These are phyloP conservation scores for Saccharata proteae DNA, from an alignment of 2,329 filamentous ascomycete species.

Conservation along the genomic window DNA sequence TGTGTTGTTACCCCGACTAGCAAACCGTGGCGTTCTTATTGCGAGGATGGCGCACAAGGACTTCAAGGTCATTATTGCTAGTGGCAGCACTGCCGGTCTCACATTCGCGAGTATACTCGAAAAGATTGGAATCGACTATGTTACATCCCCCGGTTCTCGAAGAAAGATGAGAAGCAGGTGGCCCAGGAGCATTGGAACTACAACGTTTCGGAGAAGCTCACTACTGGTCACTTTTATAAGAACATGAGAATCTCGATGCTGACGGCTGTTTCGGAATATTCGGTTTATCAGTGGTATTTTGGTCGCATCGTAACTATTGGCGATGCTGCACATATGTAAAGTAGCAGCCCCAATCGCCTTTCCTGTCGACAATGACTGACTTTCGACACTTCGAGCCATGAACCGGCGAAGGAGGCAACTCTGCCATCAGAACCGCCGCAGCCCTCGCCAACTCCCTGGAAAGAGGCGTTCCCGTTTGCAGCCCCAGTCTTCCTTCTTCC, in stretches of 20 bases:
- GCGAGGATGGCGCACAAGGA: slow-evolving; percentile 3
- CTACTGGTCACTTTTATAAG: slow-evolving; percentile 25
- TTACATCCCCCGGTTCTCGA: slow-evolving; percentile 19
- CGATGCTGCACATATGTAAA: slow-evolving; percentile 32
- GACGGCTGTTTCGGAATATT: slow-evolving; percentile 24
- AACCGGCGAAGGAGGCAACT: slow-evolving; percentile 14
- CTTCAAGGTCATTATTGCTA: slow-evolving; percentile 6
- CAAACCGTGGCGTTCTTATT: not conserved
- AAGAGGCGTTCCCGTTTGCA: too few species aligned
- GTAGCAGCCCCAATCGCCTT: not conserved
- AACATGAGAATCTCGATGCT: slow-evolving; percentile 12
- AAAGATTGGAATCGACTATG: slow-evolving; percentile 3
- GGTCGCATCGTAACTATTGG: slow-evolving; percentile 28
- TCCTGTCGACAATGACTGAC: not conserved
- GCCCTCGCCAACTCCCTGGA: slow-evolving; percentile 9
- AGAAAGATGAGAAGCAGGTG: slow-evolving; percentile 19
- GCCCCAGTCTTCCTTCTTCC: too few species aligned
- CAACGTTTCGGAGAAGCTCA: slow-evolving; percentile 16
- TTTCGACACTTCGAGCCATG: slow-evolving; percentile 10
- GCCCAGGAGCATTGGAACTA: slow-evolving; percentile 16
- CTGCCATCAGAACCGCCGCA: slow-evolving; percentile 14
- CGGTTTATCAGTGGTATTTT: slow-evolving; percentile 29
- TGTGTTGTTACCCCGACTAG: not conserved
- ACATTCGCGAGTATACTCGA: slow-evolving; percentile 6
- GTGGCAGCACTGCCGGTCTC: slow-evolving; percentile 8